Evolutionary conservation across 2,329 filamentous ascomycete species (phyloP).

Genomic region (Rasamsonia emersonii): DNA sequence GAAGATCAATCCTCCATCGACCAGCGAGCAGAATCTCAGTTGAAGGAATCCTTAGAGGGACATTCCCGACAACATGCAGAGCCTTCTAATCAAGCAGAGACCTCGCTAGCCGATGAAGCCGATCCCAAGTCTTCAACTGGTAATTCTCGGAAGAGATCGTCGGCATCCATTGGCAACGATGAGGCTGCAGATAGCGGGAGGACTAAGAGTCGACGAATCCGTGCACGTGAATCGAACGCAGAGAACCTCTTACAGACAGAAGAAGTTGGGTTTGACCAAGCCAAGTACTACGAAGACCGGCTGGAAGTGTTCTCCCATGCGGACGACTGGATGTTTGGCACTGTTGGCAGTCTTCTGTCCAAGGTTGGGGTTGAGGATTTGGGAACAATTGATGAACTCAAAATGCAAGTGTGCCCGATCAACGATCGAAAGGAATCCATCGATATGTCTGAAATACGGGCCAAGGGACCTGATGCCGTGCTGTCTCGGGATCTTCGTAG

Average conservation of each 20-base stretch:
- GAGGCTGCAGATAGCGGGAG: conserved; percentile 50
- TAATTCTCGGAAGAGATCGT: conserved; percentile 51
- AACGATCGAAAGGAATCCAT: conserved; percentile 11
- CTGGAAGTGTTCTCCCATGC: conserved; percentile 45
- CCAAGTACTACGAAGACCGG: conserved; percentile 47
- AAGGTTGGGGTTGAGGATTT: conserved; percentile 42
- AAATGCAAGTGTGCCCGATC: conserved; percentile 17
- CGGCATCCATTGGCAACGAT: conserved; percentile 50
- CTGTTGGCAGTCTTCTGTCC: conserved; percentile 43
- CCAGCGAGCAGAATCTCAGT: conserved; percentile 27
- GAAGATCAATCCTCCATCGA: conserved; percentile 28
- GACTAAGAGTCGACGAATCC: conserved; percentile 52
- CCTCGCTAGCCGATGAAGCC: conserved; percentile 17
- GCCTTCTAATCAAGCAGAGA: conserved; percentile 13
- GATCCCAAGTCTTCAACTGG: conserved; percentile 28
- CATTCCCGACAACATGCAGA: conserved; percentile 19
- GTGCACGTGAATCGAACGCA: conserved; percentile 49
- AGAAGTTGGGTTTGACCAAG: conserved; percentile 42
- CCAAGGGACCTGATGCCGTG: conserved; percentile 16
- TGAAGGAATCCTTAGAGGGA: conserved; percentile 28
- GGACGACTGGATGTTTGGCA: conserved; percentile 51
- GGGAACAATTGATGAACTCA: conserved; percentile 33
- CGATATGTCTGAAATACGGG: conserved; percentile 6
- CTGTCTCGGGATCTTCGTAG: conserved; percentile 38
- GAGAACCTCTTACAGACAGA: conserved; percentile 39